A percentile compares a stretch with the other conserved stretches of the same genome.
These are phyloP conservation scores for Phlebiopsis flavidoalba DNA, from an alignment of 768 basidiomycete genomes.

Conservation along the genomic window DNA sequence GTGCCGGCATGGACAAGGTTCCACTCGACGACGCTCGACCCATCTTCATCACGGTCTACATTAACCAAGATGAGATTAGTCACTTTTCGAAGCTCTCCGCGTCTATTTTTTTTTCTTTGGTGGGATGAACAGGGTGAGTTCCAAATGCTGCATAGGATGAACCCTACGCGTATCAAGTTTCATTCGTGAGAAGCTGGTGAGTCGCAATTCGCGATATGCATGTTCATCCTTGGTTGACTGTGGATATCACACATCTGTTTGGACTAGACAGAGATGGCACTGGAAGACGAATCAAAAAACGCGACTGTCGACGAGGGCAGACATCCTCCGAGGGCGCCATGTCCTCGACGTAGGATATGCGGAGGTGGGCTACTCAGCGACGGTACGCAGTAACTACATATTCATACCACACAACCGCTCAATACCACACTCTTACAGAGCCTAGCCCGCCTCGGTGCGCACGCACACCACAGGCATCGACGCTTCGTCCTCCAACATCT, in stretches of 20 bases:
- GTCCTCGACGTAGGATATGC: conserved; percentile 91
- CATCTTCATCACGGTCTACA: conserved; percentile 30
- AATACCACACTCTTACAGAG: conserved; percentile 46
- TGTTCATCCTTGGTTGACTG: background rate
- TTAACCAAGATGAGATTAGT: conserved; percentile 78
- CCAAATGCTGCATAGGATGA: conserved; percentile 87
- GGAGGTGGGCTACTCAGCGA: conserved; percentile 93
- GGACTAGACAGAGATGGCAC: conserved; percentile 41
- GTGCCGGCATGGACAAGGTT: background rate
- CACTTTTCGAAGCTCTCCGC: conserved; percentile 87
- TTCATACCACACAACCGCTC: background rate
- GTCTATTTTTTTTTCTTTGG: too few relatives aligned
- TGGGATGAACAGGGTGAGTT: conserved; percentile 96
- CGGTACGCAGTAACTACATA: conserved; percentile 38
- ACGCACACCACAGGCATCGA: conserved; percentile 87
- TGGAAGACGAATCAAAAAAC: conserved; percentile 49
- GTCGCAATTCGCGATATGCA: background rate
- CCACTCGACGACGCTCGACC: background rate
- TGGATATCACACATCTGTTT: background rate
- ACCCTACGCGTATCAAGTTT: conserved; percentile 84
- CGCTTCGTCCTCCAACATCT: conserved; percentile 83
- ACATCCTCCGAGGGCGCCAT: conserved; percentile 55
- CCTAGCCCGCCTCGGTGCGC: conserved; percentile 81
- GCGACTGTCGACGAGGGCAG: conserved; percentile 24
- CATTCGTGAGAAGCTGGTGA: conserved; percentile 64